Conservation (phyloP, 805 yeast genomes). For the Wickerhamomyces xylosicus region DNA sequence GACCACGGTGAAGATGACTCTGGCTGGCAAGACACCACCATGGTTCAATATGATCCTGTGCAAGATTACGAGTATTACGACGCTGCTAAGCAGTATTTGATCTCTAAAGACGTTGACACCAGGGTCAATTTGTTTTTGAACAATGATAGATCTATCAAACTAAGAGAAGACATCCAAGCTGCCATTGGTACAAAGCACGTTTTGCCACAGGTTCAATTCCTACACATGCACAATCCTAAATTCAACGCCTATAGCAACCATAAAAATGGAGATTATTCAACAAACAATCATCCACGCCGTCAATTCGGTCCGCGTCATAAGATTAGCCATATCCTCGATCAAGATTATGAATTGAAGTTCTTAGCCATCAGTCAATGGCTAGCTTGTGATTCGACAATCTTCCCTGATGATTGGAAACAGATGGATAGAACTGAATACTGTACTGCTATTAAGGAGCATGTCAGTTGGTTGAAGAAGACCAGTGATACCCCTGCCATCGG, state of each 20-base stretch:
- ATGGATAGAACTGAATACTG: slow-evolving; percentile 13
- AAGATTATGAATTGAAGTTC: slow-evolving; percentile 19
- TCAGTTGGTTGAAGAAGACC: slow-evolving; percentile 17
- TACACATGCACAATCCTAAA: slow-evolving; percentile 20
- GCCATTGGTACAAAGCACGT: slow-evolving; percentile 4
- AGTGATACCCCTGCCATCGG: slow-evolving; percentile 21
- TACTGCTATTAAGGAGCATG: slow-evolving; percentile 17
- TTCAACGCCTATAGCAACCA: slow-evolving; percentile 18
- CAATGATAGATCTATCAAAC: slow-evolving; percentile 11
- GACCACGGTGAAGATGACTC: slow-evolving; percentile 6
- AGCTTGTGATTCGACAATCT: slow-evolving; percentile 18
- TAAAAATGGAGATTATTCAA: slow-evolving; percentile 12
- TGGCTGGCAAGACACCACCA: slow-evolving; percentile 21
- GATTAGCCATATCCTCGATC: slow-evolving; percentile 12
- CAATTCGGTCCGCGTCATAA: slow-evolving; percentile 19
- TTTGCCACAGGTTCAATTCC: slow-evolving; percentile 18
- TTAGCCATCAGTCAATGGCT: slow-evolving; percentile 20
- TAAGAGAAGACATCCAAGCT: slow-evolving; percentile 13
- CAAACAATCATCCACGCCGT: slow-evolving; percentile 17
- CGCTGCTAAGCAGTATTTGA: slow-evolving; percentile 12
- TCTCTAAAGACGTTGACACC: slow-evolving; percentile 13
- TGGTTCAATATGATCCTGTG: slow-evolving; percentile 20
- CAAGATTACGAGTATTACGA: slow-evolving; percentile 16
- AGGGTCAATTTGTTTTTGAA: slow-evolving; percentile 16
- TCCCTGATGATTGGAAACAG: slow-evolving; percentile 18